Conservation (phyloP, 75 land plant genomes). For the Sequoia sempervirens region DNA sequence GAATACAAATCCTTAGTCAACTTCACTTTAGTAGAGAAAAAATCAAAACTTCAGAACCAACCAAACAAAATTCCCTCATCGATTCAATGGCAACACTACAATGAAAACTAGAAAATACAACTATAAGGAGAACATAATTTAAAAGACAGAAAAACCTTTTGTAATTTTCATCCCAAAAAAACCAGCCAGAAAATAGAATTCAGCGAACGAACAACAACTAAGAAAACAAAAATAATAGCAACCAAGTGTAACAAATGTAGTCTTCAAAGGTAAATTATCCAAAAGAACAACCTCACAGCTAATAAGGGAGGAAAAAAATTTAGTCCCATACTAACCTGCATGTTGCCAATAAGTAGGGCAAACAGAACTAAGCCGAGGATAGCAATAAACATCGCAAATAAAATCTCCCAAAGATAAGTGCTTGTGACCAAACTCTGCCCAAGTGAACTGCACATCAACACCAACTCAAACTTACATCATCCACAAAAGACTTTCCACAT, state of each 20-base stretch:
- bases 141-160: not conserved
- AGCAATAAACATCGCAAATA: conserved; percentile 56
- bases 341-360: conserved; percentile 74
- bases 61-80: not conserved
- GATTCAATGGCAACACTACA: too few relatives aligned
- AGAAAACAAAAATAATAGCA: not conserved
- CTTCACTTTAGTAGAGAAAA: not conserved
- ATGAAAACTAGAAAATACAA: not conserved
- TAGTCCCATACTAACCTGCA: conserved; percentile 59
- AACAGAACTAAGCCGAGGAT: conserved; percentile 62
- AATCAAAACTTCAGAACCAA: not conserved
- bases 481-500: not conserved
- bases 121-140: not conserved
- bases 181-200: not conserved
- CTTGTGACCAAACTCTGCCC: conserved; percentile 66
- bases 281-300: not conserved
- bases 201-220: not conserved
- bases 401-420: conserved; percentile 60
- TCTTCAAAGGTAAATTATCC: not conserved
- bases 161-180: not conserved
- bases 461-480: not conserved
- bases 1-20: not conserved
- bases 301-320: conserved; percentile 2
- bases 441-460: conserved; percentile 43
- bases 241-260: not conserved